These are phyloP conservation scores for Sporothrix mexicana DNA, from an alignment of 2,329 filamentous ascomycete genomes.

Conservation along the genomic window DNA sequence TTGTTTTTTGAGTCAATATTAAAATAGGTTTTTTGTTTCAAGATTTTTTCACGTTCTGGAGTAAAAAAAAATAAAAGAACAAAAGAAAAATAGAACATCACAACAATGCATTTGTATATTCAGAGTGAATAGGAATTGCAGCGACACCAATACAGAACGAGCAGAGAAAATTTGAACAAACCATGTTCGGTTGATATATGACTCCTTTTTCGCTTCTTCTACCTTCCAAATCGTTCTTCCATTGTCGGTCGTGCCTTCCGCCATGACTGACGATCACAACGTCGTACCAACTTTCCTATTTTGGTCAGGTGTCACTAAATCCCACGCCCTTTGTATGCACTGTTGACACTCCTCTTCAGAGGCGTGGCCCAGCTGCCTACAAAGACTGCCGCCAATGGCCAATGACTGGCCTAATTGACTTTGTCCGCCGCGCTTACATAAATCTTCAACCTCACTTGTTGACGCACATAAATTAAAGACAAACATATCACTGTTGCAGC, in stretches of 20 bases:
- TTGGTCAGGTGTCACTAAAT: background rate
- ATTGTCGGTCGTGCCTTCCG: background rate
- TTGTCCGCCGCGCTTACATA: constrained; percentile 11
- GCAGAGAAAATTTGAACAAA: too few relatives aligned
- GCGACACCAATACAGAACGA: too few relatives aligned
- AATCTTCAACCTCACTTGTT: constrained; percentile 20
- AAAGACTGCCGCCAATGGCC: background rate
- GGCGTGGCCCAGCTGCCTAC: constrained; percentile 8
- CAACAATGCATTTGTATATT: too few relatives aligned
- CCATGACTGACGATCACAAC: background rate
- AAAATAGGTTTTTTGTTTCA: background rate
- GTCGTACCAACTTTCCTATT: background rate
- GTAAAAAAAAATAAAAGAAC: too few relatives aligned
- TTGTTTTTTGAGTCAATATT: background rate
- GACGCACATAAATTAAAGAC: background rate
- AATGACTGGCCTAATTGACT: background rate
- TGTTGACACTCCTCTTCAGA: background rate
- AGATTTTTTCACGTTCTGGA: background rate
- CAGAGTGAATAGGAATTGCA: too few relatives aligned
- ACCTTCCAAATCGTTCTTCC: background rate
- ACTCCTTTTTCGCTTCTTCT: background rate
- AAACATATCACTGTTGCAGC: too few relatives aligned
- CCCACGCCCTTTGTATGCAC: constrained; percentile 17
- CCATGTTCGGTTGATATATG: background rate
- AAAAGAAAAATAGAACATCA: too few relatives aligned